Evolutionary conservation across 441 rosid species (phyloP), one percentile per base, ranked within the genome.

Genomic region (Pelargonium hybrid): DNA sequence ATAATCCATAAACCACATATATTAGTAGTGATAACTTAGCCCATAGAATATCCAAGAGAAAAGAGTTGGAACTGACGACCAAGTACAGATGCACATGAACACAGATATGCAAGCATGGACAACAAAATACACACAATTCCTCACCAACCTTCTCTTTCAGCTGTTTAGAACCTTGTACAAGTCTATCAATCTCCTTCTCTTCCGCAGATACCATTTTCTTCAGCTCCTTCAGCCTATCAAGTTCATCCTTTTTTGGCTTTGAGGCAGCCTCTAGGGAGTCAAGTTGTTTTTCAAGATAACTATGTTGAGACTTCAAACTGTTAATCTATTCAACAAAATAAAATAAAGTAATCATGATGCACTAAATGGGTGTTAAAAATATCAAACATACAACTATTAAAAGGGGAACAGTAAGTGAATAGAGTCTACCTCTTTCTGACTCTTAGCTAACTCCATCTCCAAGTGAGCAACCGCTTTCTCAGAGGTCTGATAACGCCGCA

Each of bases 401-500:
- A 59, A 8, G 31, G 64, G 64, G 11, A 65, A 39, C 48, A 43
- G 67, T 15, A 45, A 23, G 56, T 70, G 25, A 64, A 56, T 50
- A 25, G 52, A 25, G 31, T 48, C n/a, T 79, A 91, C 97, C 97
- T 94, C 96, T 76, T 85, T 90, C 84, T 80, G 91, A 82, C 86
- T 82, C 84, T 90, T 94, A 14, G 96, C 96, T 70, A 90, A 76
- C 79, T 90, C 98, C 97, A 90, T 89, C 81, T 92, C 91, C 74
- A 90, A 74, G 78, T 68, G 78, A 20, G 84, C 77, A 73, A 88
- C 84, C 67, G 76, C 86, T 75, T 81, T 90, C 76, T 91, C 93
- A 74, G 88, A 79, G 67, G 91, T 75, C 72, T 88, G 89, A 73
- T 86, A 87, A 67, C 72, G 37, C 75, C 83, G 88, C 63, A 82